phyloP scores from a whole-genome alignment of 2,329 filamentous ascomycete genomes.

The Colletotrichum eremochloae region DNA sequence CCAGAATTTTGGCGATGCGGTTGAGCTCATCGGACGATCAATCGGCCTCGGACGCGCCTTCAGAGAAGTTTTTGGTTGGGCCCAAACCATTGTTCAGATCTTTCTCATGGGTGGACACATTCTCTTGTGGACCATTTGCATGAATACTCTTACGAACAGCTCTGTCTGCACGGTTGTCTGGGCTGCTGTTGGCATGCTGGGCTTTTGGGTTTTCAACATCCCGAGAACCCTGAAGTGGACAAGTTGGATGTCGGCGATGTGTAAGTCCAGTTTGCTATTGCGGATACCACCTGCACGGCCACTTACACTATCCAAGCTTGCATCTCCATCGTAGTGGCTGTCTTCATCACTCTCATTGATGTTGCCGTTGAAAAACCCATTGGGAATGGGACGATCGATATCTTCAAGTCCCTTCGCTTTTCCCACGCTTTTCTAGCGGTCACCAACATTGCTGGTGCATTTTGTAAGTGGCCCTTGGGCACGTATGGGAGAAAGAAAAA shows the following conservation, averaged over 20 bases:
- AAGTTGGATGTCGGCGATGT: conserved; percentile 73
- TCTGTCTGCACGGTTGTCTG: conserved; percentile 74
- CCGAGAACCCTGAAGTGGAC: conserved; percentile 74
- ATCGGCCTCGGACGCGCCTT: conserved; percentile 65
- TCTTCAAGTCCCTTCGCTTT: conserved; percentile 57
- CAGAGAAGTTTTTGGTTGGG: conserved; percentile 70
- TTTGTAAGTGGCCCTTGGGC: conserved; percentile 53
- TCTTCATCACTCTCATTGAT: conserved; percentile 74
- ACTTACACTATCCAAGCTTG: conserved; percentile 57
- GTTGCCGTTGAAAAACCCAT: conserved; percentile 65
- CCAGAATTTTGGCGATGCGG: conserved; percentile 75
- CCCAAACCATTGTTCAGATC: conserved; percentile 73
- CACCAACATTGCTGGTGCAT: conserved; percentile 76
- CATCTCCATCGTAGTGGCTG: conserved; percentile 72
- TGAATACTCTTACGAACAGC: conserved; percentile 73
- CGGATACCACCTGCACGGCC: neutral
- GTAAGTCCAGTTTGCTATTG: conserved; percentile 42
- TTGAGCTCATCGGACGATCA: conserved; percentile 64
- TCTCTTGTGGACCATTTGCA: conserved; percentile 75
- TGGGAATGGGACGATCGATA: conserved; percentile 50
- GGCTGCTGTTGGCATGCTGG: conserved; percentile 68
- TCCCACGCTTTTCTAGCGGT: conserved; percentile 67
- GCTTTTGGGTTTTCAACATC: conserved; percentile 71
- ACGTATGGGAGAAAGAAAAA: accelerated
- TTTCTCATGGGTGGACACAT: conserved; percentile 79